Conservation (phyloP, 306 rosid species). For the Chamaecrista fasciculata region DNA sequence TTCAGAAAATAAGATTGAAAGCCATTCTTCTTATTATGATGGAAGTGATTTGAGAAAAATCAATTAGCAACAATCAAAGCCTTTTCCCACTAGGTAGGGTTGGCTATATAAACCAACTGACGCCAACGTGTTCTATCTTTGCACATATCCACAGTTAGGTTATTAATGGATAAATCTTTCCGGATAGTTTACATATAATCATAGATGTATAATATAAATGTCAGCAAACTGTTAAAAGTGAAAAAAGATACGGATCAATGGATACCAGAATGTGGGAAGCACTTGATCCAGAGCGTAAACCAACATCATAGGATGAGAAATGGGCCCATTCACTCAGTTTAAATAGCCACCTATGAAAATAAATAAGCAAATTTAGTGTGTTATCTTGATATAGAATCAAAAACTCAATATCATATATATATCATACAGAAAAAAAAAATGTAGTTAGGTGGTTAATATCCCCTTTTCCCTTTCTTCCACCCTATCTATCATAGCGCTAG, state of each 20-base stretch:
- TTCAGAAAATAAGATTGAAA: no score
- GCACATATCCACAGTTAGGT: no score
- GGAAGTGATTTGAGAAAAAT: slow-evolving; percentile 12
- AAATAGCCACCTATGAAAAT: slow-evolving; percentile 85
- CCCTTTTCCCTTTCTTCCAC: background rate
- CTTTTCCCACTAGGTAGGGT: no score
- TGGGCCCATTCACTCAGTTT: slow-evolving; percentile 97
- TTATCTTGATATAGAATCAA: slow-evolving; percentile 18
- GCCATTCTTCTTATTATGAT: slow-evolving; percentile 11
- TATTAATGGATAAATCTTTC: no score
- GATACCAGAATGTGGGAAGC: slow-evolving; percentile 86
- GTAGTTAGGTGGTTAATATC: slow-evolving; percentile 5
- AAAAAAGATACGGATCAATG: slow-evolving; percentile 17
- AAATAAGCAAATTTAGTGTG: slow-evolving; percentile 15
- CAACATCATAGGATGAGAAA: slow-evolving; percentile 83
- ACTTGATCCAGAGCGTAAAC: slow-evolving; percentile 86
- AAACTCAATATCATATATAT: background rate
- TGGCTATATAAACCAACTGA: no score
- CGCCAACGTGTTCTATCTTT: no score
- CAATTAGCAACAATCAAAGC: slow-evolving; percentile 1
- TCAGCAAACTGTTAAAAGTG: slow-evolving; percentile 17
- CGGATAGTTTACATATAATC: no score
- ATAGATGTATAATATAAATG: slow-evolving; percentile 2
- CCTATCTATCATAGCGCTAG: background rate
- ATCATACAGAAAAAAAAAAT: slow-evolving; percentile 22